Conservation (phyloP, 2,329 filamentous ascomycete genomes). For the Macroventuria anomochaeta region DNA sequence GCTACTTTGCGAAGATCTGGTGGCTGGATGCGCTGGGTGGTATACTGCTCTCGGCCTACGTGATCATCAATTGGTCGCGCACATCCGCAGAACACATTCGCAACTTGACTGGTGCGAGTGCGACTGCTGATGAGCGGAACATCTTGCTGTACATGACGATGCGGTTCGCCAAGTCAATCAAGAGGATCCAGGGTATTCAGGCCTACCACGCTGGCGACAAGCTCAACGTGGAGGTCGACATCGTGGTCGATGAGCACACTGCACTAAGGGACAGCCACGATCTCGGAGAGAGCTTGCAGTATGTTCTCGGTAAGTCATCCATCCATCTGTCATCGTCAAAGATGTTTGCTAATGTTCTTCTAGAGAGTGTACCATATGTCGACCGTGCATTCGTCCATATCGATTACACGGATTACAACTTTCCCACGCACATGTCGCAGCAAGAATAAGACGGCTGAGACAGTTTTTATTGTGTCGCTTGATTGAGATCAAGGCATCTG, state of each 20-base stretch:
- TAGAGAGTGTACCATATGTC: conserved; percentile 77
- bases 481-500: background rate
- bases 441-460: conserved; percentile 39
- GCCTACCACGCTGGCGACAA: conserved; percentile 88
- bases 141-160: conserved; percentile 89
- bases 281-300: conserved; percentile 77
- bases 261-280: conserved; percentile 82
- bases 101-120: conserved; percentile 79
- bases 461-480: background rate
- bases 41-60: conserved; percentile 76
- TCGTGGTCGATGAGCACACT: conserved; percentile 79
- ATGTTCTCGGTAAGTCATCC: conserved; percentile 68
- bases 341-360: conserved; percentile 11
- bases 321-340: background rate
- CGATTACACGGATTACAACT: conserved; percentile 59
- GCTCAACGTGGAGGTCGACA: conserved; percentile 82
- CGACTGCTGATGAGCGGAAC: conserved; percentile 81
- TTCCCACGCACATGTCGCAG: conserved; percentile 60
- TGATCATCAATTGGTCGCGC: conserved; percentile 79
- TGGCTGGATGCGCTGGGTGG: conserved; percentile 84
- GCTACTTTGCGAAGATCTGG: conserved; percentile 78
- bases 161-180: conserved; percentile 88
- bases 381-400: conserved; percentile 61
- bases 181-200: conserved; percentile 82
- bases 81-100: conserved; percentile 79